These are phyloP conservation scores for Lunasporangiospora selenospora DNA, from an alignment of 192 early-diverging fungal species.

Conservation along the genomic window DNA sequence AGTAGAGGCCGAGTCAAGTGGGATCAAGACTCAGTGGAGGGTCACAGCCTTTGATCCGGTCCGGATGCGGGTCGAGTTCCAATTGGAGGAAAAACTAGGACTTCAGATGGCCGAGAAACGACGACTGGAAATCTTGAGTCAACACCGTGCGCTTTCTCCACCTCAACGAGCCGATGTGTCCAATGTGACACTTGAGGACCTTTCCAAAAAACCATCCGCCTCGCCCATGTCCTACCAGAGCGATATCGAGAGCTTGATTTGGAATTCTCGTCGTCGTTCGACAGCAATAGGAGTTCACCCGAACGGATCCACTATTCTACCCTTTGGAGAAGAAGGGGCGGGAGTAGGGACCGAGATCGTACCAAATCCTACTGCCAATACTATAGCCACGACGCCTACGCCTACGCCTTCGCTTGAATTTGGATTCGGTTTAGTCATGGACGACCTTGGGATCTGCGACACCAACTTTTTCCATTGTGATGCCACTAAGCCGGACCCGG, in stretches of 20 bases:
- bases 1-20: too few species aligned
- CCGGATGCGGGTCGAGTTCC: constrained; percentile 7
- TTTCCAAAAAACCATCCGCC: too few species aligned
- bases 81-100: constrained; percentile 27
- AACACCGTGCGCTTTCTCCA: constrained; percentile 9
- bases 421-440: too few species aligned
- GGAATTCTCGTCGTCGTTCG: constrained; percentile 14
- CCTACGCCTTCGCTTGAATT: too few species aligned
- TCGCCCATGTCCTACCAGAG: too few species aligned
- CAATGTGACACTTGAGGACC: background rate
- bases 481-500: background rate
- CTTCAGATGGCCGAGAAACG: constrained; percentile 18
- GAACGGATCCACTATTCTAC: too few species aligned
- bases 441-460: background rate
- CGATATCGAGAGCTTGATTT: constrained; percentile 24
- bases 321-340: too few species aligned
- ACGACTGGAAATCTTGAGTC: background rate
- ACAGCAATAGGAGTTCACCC: background rate
- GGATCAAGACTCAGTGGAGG: constrained; percentile 14
- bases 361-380: too few species aligned
- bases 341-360: background rate
- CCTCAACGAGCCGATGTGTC: too few species aligned
- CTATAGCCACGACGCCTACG: too few species aligned
- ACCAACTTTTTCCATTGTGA: constrained; percentile 33
- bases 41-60: constrained; percentile 20